Percentiles rank a stretch among this genome's conserved stretches.
These are phyloP conservation scores for Thielaviopsis ethacetica DNA, from an alignment of 2,329 filamentous ascomycete species.

Conservation along the genomic window DNA sequence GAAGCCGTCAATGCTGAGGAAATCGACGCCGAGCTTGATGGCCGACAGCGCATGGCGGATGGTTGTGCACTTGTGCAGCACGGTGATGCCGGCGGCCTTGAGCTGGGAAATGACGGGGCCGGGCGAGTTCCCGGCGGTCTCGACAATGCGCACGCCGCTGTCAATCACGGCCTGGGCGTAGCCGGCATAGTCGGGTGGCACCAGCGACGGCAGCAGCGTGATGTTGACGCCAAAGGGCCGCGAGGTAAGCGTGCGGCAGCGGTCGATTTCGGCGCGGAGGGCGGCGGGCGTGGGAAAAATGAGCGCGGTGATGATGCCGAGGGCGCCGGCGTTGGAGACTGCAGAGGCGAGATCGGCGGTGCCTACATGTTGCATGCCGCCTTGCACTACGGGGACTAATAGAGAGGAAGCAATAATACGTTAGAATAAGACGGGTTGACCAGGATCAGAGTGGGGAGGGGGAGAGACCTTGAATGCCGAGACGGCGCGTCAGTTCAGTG, in stretches of 20 bases:
- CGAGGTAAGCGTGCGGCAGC: slow-evolving; percentile 63
- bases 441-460: too few relatives aligned
- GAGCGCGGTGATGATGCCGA: slow-evolving; percentile 71
- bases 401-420: background rate
- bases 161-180: slow-evolving; percentile 90
- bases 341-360: slow-evolving; percentile 64
- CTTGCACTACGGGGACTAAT: slow-evolving; percentile 64
- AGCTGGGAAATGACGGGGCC: slow-evolving; percentile 81
- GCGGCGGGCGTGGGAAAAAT: slow-evolving; percentile 87
- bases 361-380: slow-evolving; percentile 76
- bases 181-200: slow-evolving; percentile 79
- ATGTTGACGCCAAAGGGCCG: slow-evolving; percentile 87
- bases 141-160: slow-evolving; percentile 79
- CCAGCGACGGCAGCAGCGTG: slow-evolving; percentile 77
- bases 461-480: slow-evolving; percentile 32
- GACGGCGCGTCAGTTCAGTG: slow-evolving; percentile 39
- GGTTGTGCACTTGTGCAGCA: slow-evolving; percentile 95
- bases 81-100: slow-evolving; percentile 60
- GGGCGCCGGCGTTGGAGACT: slow-evolving; percentile 65
- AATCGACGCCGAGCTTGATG: slow-evolving; percentile 88
- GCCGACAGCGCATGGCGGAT: slow-evolving; percentile 86
- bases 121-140: slow-evolving; percentile 78
- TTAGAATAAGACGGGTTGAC: slow-evolving; percentile 1
- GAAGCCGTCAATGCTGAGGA: slow-evolving; percentile 92
- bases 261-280: slow-evolving; percentile 82